A percentile compares a stretch with the other conserved stretches of the same genome.
Evolutionary conservation across 2,329 filamentous ascomycete genomes (phyloP).

Genomic region (Lithohypha guttulata): DNA sequence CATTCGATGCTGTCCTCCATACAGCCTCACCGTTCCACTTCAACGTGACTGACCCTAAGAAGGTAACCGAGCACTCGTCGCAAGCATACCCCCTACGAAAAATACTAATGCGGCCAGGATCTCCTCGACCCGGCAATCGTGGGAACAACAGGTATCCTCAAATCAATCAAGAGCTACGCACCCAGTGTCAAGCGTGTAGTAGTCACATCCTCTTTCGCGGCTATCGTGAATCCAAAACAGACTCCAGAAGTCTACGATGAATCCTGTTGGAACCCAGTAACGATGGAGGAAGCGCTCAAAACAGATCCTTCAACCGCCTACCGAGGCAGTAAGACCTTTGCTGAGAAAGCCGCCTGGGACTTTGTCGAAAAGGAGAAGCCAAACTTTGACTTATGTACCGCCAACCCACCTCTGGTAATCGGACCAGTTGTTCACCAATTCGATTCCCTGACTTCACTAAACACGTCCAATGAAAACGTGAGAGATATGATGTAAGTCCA

Average conservation of each 20-base stretch:
- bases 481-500: conserved; percentile 13
- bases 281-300: conserved; percentile 30
- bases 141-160: conserved; percentile 52
- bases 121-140: conserved; percentile 51
- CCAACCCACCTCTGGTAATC: conserved; percentile 53
- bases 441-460: conserved; percentile 52
- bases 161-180: conserved; percentile 49
- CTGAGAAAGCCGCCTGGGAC: conserved; percentile 57
- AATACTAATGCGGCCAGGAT: no score
- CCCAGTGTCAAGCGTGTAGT: conserved; percentile 62
- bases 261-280: conserved; percentile 35
- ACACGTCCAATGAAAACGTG: conserved; percentile 64
- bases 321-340: conserved; percentile 50
- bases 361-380: conserved; percentile 48
- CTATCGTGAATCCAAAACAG: conserved; percentile 43
- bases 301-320: conserved; percentile 28
- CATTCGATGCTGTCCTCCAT: conserved; percentile 64
- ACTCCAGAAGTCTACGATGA: conserved; percentile 30
- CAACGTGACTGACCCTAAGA: conserved; percentile 59
- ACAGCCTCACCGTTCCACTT: conserved; percentile 66
- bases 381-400: conserved; percentile 49
- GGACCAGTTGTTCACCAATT: conserved; percentile 56
- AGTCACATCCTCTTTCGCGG: conserved; percentile 59
- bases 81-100: no score
- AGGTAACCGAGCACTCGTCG: no score